phyloP scores from a whole-genome alignment of 1,139 yeast genomes.

The Eremothecium sinecaudum region DNA sequence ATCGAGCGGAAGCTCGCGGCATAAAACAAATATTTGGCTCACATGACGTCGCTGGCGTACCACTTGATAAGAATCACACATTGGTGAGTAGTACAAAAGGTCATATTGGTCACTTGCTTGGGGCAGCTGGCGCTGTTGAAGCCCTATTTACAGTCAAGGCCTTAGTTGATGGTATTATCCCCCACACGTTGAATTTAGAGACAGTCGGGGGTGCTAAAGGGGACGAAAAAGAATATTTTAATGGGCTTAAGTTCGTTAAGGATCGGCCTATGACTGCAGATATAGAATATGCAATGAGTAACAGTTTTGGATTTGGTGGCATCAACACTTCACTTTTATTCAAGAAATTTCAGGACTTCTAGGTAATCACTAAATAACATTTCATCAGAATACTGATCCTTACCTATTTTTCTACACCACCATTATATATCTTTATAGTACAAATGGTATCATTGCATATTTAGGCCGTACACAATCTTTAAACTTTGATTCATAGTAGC shows the following conservation, averaged over 20 bases:
- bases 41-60: slow-evolving; percentile 11
- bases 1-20: slow-evolving; percentile 77
- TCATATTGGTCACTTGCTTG: slow-evolving; percentile 84
- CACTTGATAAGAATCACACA: slow-evolving; percentile 32
- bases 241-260: slow-evolving; percentile 52
- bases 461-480: slow-evolving; percentile 23
- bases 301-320: slow-evolving; percentile 97
- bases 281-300: slow-evolving; percentile 58
- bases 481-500: slow-evolving; percentile 37
- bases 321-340: slow-evolving; percentile 69
- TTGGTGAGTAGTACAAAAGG: slow-evolving; percentile 78
- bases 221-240: slow-evolving; percentile 37
- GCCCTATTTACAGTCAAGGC: slow-evolving; percentile 72
- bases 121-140: slow-evolving; percentile 96
- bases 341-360: slow-evolving; percentile 27
- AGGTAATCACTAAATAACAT: background rate
- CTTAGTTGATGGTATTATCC: slow-evolving; percentile 46
- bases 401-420: no score
- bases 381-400: no score
- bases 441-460: slow-evolving; percentile 34
- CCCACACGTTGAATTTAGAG: slow-evolving; percentile 72
- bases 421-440: slow-evolving; percentile 29
- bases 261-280: slow-evolving; percentile 31
- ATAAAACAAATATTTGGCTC: slow-evolving; percentile 43
- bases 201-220: slow-evolving; percentile 39